phyloP scores from a whole-genome alignment of 495 filamentous ascomycete species.

The Trichoderma reesei region DNA sequence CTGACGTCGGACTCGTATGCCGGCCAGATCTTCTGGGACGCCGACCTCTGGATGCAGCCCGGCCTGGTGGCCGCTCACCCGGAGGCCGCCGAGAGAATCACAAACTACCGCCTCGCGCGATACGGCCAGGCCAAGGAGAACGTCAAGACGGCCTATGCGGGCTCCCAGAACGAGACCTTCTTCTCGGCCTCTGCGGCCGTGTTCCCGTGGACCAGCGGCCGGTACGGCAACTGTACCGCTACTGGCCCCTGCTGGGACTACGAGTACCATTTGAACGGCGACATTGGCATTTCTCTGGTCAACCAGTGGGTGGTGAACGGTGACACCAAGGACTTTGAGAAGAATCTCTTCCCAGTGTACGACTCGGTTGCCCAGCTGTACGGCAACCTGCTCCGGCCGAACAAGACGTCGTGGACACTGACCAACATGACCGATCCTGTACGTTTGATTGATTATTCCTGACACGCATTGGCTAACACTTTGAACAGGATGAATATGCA shows the following conservation, averaged over 20 bases:
- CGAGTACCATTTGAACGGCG: constrained; percentile 47
- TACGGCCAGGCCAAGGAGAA: constrained; percentile 41
- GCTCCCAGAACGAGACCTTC: constrained; percentile 26
- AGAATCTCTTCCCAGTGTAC: neutral
- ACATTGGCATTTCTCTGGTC: constrained; percentile 60
- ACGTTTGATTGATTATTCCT: neutral
- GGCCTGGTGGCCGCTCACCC: constrained; percentile 44
- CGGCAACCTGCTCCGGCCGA: neutral
- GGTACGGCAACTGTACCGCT: constrained; percentile 52
- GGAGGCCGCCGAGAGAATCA: constrained; percentile 36
- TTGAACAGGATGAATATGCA: neutral
- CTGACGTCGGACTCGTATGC: constrained; percentile 46
- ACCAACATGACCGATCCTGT: constrained; percentile 4
- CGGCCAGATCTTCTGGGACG: constrained; percentile 51
- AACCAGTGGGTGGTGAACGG: constrained; percentile 2
- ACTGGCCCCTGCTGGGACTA: constrained; percentile 52
- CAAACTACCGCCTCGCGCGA: constrained; percentile 40
- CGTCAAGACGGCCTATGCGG: constrained; percentile 27
- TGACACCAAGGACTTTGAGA: neutral
- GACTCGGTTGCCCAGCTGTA: constrained; percentile 1
- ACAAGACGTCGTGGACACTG: neutral
- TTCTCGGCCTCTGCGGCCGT: constrained; percentile 18
- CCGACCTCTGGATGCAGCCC: constrained; percentile 42
- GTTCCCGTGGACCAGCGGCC: constrained; percentile 48
- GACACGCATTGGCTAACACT: neutral